Evolutionary conservation across 2,329 filamentous ascomycete species (phyloP).

Genomic region (Neonectria magnoliae): DNA sequence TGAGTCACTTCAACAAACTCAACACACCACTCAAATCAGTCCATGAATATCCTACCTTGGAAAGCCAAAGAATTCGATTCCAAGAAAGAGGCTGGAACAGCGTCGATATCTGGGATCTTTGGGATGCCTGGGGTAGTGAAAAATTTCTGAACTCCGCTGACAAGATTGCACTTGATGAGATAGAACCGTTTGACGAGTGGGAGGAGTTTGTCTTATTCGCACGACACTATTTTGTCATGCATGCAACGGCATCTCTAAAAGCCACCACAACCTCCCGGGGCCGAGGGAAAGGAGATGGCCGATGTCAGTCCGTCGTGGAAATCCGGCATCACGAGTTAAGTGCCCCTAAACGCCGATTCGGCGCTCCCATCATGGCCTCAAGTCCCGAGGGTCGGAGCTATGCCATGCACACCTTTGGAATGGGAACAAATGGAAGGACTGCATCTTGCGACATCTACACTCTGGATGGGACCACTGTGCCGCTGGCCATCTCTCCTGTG

Average conservation of each 20-base stretch:
- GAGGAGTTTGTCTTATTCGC: constrained; percentile 90
- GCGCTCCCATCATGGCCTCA: constrained; percentile 58
- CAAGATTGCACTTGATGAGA: constrained; percentile 69
- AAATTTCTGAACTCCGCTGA: constrained; percentile 70
- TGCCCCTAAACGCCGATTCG: constrained; percentile 65
- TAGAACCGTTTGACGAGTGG: constrained; percentile 95
- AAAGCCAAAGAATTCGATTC: constrained; percentile 77
- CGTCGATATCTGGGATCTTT: constrained; percentile 74
- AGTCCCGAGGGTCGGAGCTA: constrained; percentile 53
- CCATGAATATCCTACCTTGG: constrained; percentile 71
- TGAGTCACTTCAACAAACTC: constrained; percentile 83
- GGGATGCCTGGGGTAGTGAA: constrained; percentile 82
- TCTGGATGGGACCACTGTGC: constrained; percentile 24
- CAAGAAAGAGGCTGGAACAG: constrained; percentile 72
- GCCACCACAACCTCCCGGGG: constrained; percentile 4
- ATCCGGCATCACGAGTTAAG: constrained; percentile 23
- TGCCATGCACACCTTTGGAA: constrained; percentile 57
- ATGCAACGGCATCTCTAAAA: constrained; percentile 55
- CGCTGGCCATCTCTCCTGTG: constrained; percentile 41
- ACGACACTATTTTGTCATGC: constrained; percentile 83
- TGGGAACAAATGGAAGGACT: constrained; percentile 56
- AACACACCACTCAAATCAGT: constrained; percentile 82
- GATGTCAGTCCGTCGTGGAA: constrained; percentile 12
- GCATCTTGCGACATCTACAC: constrained; percentile 63
- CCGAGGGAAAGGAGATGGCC: background rate